Percentiles rank a stretch among this genome's conserved stretches.
Conservation (phyloP, 1,284 basidiomycete species). For the Tilletia setariae region DNA sequence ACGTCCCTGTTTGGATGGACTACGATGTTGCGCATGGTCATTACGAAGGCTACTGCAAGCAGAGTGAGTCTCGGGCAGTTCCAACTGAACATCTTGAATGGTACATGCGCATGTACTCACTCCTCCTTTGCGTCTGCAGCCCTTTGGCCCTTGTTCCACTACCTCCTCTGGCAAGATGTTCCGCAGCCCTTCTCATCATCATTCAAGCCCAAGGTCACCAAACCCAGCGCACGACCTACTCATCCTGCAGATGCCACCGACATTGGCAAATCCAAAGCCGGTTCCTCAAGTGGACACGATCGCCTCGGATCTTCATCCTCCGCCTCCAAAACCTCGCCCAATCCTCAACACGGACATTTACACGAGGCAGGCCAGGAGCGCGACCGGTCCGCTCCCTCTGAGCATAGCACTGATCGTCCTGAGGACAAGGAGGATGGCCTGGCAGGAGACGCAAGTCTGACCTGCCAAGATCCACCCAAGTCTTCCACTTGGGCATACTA, state of each 20-base stretch:
- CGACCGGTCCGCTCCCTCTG: neutral
- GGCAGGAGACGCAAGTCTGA: neutral
- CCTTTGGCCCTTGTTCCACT: conserved; percentile 98
- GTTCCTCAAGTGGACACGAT: neutral
- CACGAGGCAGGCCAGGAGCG: conserved; percentile 12
- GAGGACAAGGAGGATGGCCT: conserved; percentile 54
- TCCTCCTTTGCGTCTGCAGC: conserved; percentile 57
- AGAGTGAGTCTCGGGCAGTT: conserved; percentile 74
- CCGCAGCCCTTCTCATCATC: conserved; percentile 38
- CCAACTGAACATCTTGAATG: no score
- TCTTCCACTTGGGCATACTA: conserved; percentile 74
- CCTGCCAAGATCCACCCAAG: conserved; percentile 56
- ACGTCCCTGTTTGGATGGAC: conserved; percentile 88
- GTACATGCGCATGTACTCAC: neutral
- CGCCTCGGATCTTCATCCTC: neutral
- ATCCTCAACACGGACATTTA: neutral
- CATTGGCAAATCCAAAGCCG: neutral
- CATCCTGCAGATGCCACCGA: neutral
- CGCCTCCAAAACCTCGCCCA: neutral
- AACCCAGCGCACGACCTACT: neutral
- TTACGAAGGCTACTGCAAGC: conserved; percentile 93
- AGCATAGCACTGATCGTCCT: neutral
- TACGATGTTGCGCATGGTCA: conserved; percentile 85
- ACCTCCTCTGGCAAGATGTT: conserved; percentile 92
- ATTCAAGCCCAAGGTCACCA: conserved; percentile 2